Conservation (phyloP, 768 basidiomycete species). For the Infundibulicybe gibba region DNA sequence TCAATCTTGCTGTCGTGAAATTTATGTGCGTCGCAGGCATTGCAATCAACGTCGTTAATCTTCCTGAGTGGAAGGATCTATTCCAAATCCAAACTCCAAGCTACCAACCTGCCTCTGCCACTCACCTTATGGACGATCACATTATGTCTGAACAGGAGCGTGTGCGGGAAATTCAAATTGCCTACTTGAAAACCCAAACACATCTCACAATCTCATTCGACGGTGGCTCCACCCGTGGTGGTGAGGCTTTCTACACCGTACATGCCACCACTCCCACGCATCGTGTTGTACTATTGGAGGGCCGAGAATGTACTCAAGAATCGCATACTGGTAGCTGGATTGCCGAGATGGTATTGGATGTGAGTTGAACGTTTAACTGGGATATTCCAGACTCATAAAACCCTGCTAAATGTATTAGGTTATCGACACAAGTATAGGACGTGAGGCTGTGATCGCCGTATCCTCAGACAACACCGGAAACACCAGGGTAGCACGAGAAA, state of each 20-base stretch:
- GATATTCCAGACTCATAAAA: no score
- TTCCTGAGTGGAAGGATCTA: slow-evolving; percentile 17
- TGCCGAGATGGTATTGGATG: no score
- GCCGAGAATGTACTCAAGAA: no score
- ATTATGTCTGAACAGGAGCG: slow-evolving; percentile 16
- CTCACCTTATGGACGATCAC: slow-evolving; percentile 16
- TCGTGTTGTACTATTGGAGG: no score
- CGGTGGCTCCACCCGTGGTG: slow-evolving; percentile 10
- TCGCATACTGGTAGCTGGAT: no score
- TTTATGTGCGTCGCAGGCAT: slow-evolving; percentile 16
- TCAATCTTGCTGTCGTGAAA: slow-evolving; percentile 14
- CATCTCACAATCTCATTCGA: slow-evolving; percentile 19
- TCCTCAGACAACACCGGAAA: no score
- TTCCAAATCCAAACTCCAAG: slow-evolving; percentile 9
- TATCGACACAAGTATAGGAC: no score
- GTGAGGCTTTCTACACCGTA: slow-evolving; percentile 13
- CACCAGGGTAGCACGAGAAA: no score
- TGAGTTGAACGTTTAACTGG: no score
- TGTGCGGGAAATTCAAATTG: slow-evolving; percentile 11
- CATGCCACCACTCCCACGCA: no score
- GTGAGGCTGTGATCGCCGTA: no score
- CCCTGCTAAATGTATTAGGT: no score
- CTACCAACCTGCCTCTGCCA: slow-evolving; percentile 17
- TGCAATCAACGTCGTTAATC: slow-evolving; percentile 13
- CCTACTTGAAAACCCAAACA: slow-evolving; percentile 7